Evolutionary conservation across 202 grass and related monocot species (phyloP), one percentile per base, ranked within the genome.

Genomic region (Musa balbisiana): DNA sequence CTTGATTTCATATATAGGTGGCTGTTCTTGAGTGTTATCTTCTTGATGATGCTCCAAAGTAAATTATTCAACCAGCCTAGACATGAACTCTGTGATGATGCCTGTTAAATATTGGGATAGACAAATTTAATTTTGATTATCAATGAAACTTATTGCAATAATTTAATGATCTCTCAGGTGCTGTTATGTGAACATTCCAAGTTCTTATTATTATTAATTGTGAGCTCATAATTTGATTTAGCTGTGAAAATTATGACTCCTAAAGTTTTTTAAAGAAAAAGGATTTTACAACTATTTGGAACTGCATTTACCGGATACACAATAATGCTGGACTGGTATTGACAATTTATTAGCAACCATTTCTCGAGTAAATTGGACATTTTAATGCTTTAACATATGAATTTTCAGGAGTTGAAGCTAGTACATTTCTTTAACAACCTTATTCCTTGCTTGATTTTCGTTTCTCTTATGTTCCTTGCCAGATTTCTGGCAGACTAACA

Each of bases 401-500:
- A 43, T 5, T 43, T 5, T 6, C 33, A 43, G 33, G 33, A 43
- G 24, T 29, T 11, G 11, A 16, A 26, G 24, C 24, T 43, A 16
- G 64, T n/a, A 19, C n/a, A 17, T 62, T 29, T 33, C 24, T 12
- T 14, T 60, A 60, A 60, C 33, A 5, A 17, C 19, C 19, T 60
- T 60, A 20, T 6, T 20, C n/a, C 6, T 8, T 60, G 56, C 56
- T 60, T 60, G 56, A 29, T 15, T 5, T 67, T 67, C 13, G 63
- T 14, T 81, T 82, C 26, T 62, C 65, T 68, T 53, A 20, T 9
- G 66, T 49, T 86, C 80, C 15, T 29, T 29, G 17, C 6, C 53
- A 26, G 65, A 74, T 55, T 81, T 43, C 33, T 43, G 33, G n/a
- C 12, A 53, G 64, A 76, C 73, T 84, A 66, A 78, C 64, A 64